Evolutionary conservation across 257 asterid genomes (phyloP), one percentile per base, ranked within the genome.

Genomic region (Parsonsia alboflavescens): DNA sequence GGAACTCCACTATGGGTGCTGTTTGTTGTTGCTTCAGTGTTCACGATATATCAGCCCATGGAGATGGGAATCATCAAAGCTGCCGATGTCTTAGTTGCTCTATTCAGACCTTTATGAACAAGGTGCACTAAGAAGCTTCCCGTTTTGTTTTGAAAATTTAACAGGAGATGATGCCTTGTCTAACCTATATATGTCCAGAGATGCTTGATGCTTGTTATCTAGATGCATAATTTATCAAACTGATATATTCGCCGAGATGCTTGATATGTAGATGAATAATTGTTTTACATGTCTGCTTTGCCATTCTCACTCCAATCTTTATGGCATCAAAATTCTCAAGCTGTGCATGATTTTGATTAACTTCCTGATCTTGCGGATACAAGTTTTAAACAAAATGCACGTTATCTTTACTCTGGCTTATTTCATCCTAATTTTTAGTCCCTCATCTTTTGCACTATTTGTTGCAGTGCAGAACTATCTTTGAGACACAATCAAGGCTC

Each of bases 1-100:
- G 71, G 56, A 49, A 44, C n/a, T 59, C 30, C 66, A 74, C 19
- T 74, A 90, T 88, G 96, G 90, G 94, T 74, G 63, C 79, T 12
- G 26, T 79, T 6, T 80, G 85, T 46, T 74, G 88, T 73, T 87
- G 92, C 79, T 78, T 86, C 68, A 52, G 50, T 70, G 88, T 71
- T 41, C 56, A 66, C 22, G 86, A 82, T 68, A 76, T 4, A 21
- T 59, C 69, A 22, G 46, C 24, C 33, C 15, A 45, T 73, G 68
- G 53, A 52, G 66, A 49, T 28, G 70, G 76, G 44, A 39, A 78
- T 52, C n/a, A 45, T 78, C 57, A 83, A 4, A 62, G 57, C 53
- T 78, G 83, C 82, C 48, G 5, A 10, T 85, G 85, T 68, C 53
- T 77, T 39, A 71, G 67, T 46, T 82, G 77, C 81, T 76, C 73